Evolutionary conservation across 345 rosid species (phyloP).

Genomic region (Laguncularia racemosa): DNA sequence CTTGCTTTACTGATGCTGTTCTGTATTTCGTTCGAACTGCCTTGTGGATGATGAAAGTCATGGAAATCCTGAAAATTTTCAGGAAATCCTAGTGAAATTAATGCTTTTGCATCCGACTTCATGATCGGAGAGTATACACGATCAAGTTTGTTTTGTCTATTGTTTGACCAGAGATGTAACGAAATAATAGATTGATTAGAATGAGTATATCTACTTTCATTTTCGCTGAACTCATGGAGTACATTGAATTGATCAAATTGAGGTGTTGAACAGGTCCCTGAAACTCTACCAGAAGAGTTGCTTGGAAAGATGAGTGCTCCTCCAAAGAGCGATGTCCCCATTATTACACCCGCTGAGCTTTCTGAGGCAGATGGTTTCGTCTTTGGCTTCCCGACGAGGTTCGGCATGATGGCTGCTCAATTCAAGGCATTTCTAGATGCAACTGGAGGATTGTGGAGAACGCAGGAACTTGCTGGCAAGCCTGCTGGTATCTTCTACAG

Average conservation of each 20-base stretch:
- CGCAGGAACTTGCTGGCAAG: conserved; percentile 86
- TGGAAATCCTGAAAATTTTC: no score
- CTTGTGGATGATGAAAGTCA: no score
- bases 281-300: conserved; percentile 75
- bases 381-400: conserved; percentile 89
- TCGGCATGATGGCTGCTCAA: conserved; percentile 96
- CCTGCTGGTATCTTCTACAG: conserved; percentile 92
- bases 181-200: no score
- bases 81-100: no score
- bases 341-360: conserved; percentile 63
- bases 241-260: background rate
- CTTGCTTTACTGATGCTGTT: no score
- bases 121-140: no score
- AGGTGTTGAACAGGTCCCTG: conserved; percentile 54
- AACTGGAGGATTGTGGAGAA: conserved; percentile 86
- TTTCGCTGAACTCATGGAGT: background rate
- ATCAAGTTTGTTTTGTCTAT: no score
- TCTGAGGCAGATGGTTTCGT: conserved; percentile 83
- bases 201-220: no score
- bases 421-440: conserved; percentile 88
- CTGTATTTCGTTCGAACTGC: no score
- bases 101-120: no score
- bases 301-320: conserved; percentile 88
- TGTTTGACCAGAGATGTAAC: no score
- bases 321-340: conserved; percentile 67